Evolutionary conservation across 1,284 basidiomycete species (phyloP), one percentile per base, ranked within the genome.

Genomic region (Hypsizygus ulmarius): DNA sequence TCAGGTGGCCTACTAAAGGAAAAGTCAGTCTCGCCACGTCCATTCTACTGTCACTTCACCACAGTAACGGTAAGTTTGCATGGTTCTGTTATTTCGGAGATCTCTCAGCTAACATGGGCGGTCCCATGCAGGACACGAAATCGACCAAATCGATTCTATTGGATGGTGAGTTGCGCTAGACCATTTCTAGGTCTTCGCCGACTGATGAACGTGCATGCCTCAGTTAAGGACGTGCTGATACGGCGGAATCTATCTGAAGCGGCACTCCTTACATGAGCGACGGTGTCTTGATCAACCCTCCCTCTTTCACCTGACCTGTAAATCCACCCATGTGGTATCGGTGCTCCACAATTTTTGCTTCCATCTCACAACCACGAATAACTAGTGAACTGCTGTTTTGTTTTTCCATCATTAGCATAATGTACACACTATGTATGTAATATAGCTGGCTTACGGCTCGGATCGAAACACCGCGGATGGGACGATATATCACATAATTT

Each of bases 11-110:
- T 87, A 44, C 69, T 81, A 59, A 76, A 76, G 51, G 77, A 82
- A 39, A 68, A 77, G 45, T 82, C 82, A 0, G 74, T 74, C 2
- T 64, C 73, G 33, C 66, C 70, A 12, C 72, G 84, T 35, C 69
- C 71, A 2, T 84, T 84, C 59, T 87, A 84, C 58, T 82, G 77
- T 55, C 84, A 87, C 65, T 75, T 85, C 53, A 89, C 85, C 2
- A 77, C 81, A 8, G 85, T 86, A 12, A 85, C 81, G 48, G 86
- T 87, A 52, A 54, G 82, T 60, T 38, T 34, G 27, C n/a, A 27
- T 19, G 34, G 27, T 28, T 27, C 38, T 11, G 33, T 33, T 25
- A 30, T 29, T 38, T 29, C 30, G 29, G 25, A 29, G 18, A 15
- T 18, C 8, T 2, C 19, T 30, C 8, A 38, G 34, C 30, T 39